Evolutionary conservation across 441 rosid genomes (phyloP).

Genomic region (Aquilaria agallochum): DNA sequence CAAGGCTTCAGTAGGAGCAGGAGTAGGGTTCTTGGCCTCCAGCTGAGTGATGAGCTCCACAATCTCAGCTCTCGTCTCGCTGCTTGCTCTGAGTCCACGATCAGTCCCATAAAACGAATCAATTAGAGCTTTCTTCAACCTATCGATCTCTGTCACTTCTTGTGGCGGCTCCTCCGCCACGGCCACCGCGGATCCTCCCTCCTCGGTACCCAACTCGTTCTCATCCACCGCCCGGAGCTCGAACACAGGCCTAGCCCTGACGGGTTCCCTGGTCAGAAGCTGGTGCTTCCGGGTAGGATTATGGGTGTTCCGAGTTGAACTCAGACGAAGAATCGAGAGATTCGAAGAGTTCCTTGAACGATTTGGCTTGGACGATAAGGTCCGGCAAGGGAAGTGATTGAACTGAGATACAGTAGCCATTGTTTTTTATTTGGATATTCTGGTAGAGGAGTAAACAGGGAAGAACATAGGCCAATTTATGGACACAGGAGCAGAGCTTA

Average conservation of each 20-base stretch:
- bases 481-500: too few relatives aligned
- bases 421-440: constrained; percentile 4
- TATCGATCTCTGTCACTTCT: constrained; percentile 43
- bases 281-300: constrained; percentile 8
- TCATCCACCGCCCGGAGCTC: constrained; percentile 29
- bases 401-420: constrained; percentile 56
- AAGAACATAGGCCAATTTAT: not conserved
- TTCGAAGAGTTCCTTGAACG: constrained; percentile 17
- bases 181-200: constrained; percentile 26
- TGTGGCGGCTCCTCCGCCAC: constrained; percentile 37
- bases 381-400: constrained; percentile 44
- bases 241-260: constrained; percentile 26
- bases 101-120: constrained; percentile 83
- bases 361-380: constrained; percentile 17
- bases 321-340: constrained; percentile 17
- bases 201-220: constrained; percentile 42
- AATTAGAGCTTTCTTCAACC: constrained; percentile 57
- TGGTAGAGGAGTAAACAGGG: not conserved
- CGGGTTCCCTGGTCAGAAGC: not conserved
- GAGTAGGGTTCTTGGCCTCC: constrained; percentile 83
- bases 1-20: constrained; percentile 82
- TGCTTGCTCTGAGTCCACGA: constrained; percentile 64
- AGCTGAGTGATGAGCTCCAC: constrained; percentile 88
- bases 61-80: constrained; percentile 89
- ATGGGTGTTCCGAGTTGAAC: constrained; percentile 7